These are phyloP conservation scores for Trichoderma aggressivum DNA, from an alignment of 2,329 filamentous ascomycete species.

Conservation along the genomic window DNA sequence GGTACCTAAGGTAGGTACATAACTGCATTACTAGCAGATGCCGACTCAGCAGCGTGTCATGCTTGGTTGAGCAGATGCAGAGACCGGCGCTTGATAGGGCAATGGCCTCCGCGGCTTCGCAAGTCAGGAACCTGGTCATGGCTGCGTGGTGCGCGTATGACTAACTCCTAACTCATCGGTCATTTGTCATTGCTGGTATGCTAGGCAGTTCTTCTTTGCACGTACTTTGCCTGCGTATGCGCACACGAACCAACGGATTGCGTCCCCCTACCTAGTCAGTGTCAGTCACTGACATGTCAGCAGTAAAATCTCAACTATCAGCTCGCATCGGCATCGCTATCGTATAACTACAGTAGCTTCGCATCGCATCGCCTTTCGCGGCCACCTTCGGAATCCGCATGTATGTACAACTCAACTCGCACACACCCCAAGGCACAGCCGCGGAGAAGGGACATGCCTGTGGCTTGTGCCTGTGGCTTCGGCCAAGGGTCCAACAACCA, in stretches of 20 bases:
- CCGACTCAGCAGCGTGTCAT: neutral
- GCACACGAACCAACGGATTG: neutral
- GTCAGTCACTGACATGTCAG: neutral
- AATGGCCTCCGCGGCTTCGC: neutral
- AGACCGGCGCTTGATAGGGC: neutral
- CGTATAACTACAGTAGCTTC: neutral
- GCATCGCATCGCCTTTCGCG: neutral
- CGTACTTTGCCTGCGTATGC: neutral
- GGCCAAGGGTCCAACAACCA: neutral
- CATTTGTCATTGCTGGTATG: neutral
- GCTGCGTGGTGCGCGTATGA: neutral
- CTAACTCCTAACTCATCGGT: constrained; percentile 3
- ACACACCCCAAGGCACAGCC: neutral
- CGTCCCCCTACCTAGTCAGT: neutral
- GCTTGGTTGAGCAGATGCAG: neutral
- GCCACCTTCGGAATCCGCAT: neutral
- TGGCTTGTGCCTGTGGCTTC: neutral
- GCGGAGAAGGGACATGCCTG: neutral
- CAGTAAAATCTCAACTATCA: neutral
- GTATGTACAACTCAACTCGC: neutral
- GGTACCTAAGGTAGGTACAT: no score
- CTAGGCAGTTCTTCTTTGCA: neutral
- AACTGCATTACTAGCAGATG: neutral
- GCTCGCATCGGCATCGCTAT: neutral
- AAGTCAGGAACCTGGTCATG: neutral